Conservation (phyloP, 768 basidiomycete genomes). For the Melanogaster broomeanus region DNA sequence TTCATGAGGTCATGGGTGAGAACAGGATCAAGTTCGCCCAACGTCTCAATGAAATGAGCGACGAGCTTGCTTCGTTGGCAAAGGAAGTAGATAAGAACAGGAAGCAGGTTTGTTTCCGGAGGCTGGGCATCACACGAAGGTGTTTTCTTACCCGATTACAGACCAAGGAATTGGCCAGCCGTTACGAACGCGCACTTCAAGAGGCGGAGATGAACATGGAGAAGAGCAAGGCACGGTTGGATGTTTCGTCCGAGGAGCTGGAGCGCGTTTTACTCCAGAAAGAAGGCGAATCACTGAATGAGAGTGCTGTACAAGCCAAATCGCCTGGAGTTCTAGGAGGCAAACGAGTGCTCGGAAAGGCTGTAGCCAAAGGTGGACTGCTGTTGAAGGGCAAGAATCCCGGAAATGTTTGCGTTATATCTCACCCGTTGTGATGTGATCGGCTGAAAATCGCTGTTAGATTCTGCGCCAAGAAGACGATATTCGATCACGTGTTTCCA, state of each 20-base stretch:
- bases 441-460: conserved; percentile 38
- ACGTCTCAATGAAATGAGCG: conserved; percentile 93
- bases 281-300: conserved; percentile 90
- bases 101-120: conserved; percentile 61
- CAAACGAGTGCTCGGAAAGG: conserved; percentile 87
- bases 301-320: conserved; percentile 69
- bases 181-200: conserved; percentile 86
- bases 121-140: neutral
- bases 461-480: conserved; percentile 96
- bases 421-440: conserved; percentile 2
- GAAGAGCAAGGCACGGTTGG: conserved; percentile 85
- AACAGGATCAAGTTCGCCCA: conserved; percentile 85
- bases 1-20: conserved; percentile 90
- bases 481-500: conserved; percentile 80
- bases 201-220: conserved; percentile 88
- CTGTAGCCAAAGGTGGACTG: conserved; percentile 87
- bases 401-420: conserved; percentile 58
- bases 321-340: conserved; percentile 59
- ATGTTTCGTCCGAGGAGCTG: conserved; percentile 89
- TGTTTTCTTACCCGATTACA: conserved; percentile 31
- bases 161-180: conserved; percentile 88
- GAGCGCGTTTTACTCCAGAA: conserved; percentile 91
- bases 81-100: conserved; percentile 95
- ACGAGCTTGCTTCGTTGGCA: conserved; percentile 81
- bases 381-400: conserved; percentile 93